Base-by-base conservation (phyloP, 495 filamentous ascomycete genomes). In the Penicillium manginii region DNA sequence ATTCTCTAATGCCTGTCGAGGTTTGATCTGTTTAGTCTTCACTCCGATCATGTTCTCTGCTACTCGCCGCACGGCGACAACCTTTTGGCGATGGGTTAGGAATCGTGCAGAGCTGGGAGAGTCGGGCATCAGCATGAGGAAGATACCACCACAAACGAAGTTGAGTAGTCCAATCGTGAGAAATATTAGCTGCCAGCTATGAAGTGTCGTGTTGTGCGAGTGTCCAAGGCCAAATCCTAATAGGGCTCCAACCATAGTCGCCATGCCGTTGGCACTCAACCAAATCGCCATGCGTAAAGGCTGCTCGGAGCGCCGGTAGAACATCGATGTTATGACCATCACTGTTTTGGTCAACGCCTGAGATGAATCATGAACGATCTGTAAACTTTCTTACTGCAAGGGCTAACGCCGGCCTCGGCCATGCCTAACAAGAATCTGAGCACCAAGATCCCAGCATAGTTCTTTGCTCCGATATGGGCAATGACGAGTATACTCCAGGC, bases 221-320 rank as follows among this genome's bases (percentile, higher is more conserved):
- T 83, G 77, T 12, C 78, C 79, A 37, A 86, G 80, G 17, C 80
- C 80, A 47, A 83, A 87, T 5, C 81, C 73, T 29, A 85, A 66
- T 6, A 85, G 71, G 14, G 81, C 81, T 23, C 82, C 81, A 9
- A 82, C 69, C 56, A 85, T 77, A 11, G 78, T 75, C 39, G 83
- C 80, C 49, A 78, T 80, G 12, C 84, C 84, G 60, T 86, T 86
- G 71, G 82, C 84, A 72, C 83, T 85, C 29, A 78, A 77, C 85
- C 87, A 90, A 66, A 86, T 81, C 0, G 83, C 81, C 40, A 87
- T 85, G 4, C 83, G 79, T 0, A 81, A 67, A 0, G 85, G 80
- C 66, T 89, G 87, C 58, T 90, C 86, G 43, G 83, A 78, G 19
- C 86, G 85, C 45, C 78, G 84, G 66, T 88, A 90, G 81, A 87